Conservation (phyloP, 306 rosid genomes). For the Cicer cuneatum region DNA sequence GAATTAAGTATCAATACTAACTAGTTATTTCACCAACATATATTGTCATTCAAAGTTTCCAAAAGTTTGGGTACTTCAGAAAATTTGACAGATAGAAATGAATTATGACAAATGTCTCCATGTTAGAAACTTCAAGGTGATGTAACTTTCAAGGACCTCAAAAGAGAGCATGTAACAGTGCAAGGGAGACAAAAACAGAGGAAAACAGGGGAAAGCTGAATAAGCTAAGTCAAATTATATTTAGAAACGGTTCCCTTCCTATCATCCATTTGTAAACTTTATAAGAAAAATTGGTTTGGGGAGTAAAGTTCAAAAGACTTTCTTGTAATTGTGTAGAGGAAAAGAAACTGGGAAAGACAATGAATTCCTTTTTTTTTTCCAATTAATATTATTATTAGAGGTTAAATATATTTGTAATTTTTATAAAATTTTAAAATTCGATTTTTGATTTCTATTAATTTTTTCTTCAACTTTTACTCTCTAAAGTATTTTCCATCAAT, state of each 20-base stretch:
- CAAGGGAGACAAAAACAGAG: conserved; percentile 48
- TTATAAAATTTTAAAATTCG: too few species aligned
- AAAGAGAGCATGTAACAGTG: conserved; percentile 27
- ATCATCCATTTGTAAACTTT: conserved; percentile 43
- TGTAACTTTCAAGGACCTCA: conserved; percentile 39
- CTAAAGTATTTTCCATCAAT: too few species aligned
- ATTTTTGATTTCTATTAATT: too few species aligned
- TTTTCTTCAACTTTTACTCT: too few species aligned
- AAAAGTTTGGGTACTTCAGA: conserved; percentile 47
- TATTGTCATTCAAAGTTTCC: conserved; percentile 41
- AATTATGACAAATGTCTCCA: conserved; percentile 19
- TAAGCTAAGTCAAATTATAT: conserved; percentile 43
- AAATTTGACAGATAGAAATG: conserved; percentile 40
- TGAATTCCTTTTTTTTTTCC: background rate
- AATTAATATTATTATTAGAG: background rate
- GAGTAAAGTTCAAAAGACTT: conserved; percentile 9
- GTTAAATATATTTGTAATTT: too few species aligned
- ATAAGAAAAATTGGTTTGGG: conserved; percentile 13
- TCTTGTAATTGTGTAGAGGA: conserved; percentile 27
- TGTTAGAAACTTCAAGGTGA: conserved; percentile 35
- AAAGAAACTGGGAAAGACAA: conserved; percentile 24
- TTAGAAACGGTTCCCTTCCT: conserved; percentile 27
- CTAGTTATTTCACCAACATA: conserved; percentile 40
- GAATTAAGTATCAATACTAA: conserved; percentile 9
- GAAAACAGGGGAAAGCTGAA: conserved; percentile 46